These are phyloP conservation scores for Tolypocladium nubicola DNA, from an alignment of 2,329 filamentous ascomycete genomes.

Conservation along the genomic window DNA sequence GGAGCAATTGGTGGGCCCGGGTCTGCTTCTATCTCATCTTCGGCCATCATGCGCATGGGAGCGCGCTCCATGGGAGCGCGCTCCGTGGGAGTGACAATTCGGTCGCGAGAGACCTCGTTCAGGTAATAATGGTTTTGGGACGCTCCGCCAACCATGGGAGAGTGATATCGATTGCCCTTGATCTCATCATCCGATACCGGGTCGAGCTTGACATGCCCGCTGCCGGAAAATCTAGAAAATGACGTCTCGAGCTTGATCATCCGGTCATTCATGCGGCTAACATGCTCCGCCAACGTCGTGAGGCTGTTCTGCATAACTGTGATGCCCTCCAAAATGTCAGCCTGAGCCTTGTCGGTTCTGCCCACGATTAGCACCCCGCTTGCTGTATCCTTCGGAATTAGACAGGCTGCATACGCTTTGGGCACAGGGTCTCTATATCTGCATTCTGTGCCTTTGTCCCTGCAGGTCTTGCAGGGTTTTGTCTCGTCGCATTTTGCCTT, in stretches of 20 bases:
- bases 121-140: slow-evolving; percentile 8
- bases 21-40: slow-evolving; percentile 39
- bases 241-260: slow-evolving; percentile 23
- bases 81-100: slow-evolving; percentile 12
- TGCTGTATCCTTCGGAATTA: not conserved
- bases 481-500: slow-evolving; percentile 91
- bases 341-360: slow-evolving; percentile 49
- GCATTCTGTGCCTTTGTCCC: slow-evolving; percentile 74
- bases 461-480: slow-evolving; percentile 75
- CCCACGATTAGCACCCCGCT: slow-evolving; percentile 1
- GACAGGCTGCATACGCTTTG: slow-evolving; percentile 55
- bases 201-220: slow-evolving; percentile 15
- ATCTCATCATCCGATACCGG: slow-evolving; percentile 18
- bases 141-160: slow-evolving; percentile 6
- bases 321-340: slow-evolving; percentile 50
- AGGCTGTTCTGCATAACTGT: slow-evolving; percentile 27
- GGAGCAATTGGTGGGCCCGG: slow-evolving; percentile 41
- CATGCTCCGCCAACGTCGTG: slow-evolving; percentile 21
- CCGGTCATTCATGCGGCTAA: slow-evolving; percentile 27
- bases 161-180: slow-evolving; percentile 12
- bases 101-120: slow-evolving; percentile 13
- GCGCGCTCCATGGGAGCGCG: slow-evolving; percentile 13
- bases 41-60: slow-evolving; percentile 20
- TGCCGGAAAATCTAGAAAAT: slow-evolving; percentile 10
- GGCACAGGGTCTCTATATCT: slow-evolving; percentile 85